phyloP scores from a whole-genome alignment of 2,329 filamentous ascomycete genomes.

The Neofusicoccum ribis region DNA sequence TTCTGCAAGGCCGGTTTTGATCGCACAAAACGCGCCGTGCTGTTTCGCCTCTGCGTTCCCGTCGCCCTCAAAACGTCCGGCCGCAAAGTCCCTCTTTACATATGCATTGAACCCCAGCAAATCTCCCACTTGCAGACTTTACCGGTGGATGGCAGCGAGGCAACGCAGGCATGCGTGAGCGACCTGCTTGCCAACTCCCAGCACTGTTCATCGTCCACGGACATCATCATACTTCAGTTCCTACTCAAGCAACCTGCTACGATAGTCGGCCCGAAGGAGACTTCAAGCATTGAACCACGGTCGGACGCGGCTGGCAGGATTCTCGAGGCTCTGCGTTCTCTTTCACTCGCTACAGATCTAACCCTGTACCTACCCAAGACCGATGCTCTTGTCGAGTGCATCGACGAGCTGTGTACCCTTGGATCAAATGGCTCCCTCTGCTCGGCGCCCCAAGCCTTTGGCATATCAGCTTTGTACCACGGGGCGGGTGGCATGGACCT shows the following conservation, averaged over 20 bases:
- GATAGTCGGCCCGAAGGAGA: neutral
- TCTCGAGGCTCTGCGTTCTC: neutral
- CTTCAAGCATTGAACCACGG: neutral
- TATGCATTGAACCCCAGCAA: neutral
- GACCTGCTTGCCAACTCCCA: neutral
- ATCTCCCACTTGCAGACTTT: neutral
- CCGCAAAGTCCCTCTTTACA: neutral
- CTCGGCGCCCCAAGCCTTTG: neutral
- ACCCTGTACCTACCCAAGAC: neutral
- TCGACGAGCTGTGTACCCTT: neutral
- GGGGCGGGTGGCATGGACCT: neutral
- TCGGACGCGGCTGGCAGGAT: neutral
- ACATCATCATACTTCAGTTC: neutral
- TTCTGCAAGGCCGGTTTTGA: neutral
- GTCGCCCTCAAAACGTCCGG: neutral
- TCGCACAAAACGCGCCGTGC: neutral
- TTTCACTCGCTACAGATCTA: neutral
- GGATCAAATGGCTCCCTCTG: neutral
- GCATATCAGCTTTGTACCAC: neutral
- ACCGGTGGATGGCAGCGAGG: neutral
- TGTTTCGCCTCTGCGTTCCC: neutral
- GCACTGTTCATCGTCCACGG: neutral
- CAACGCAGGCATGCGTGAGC: neutral
- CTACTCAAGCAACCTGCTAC: neutral
- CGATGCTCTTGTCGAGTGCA: neutral